phyloP scores from a whole-genome alignment of 2,329 filamentous ascomycete species.

The Trichoderma harzianum region DNA sequence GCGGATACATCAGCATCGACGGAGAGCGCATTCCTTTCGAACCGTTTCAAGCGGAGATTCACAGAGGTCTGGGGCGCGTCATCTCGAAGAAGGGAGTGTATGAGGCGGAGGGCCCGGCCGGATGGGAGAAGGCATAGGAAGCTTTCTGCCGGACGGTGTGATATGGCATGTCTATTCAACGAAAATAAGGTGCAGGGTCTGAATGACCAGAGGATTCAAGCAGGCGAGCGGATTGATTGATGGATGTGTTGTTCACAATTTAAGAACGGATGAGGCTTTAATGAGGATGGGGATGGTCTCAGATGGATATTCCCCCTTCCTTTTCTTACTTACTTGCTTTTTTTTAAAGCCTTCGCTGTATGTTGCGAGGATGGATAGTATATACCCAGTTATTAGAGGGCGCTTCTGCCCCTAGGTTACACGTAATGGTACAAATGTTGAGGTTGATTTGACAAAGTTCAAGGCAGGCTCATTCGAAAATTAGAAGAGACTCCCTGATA shows the following conservation, averaged over 20 bases:
- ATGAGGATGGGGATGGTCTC: background rate
- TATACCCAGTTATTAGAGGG: conserved; percentile 9
- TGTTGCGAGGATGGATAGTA: conserved; percentile 12
- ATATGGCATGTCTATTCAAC: background rate
- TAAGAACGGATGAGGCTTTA: background rate
- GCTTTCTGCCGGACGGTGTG: background rate
- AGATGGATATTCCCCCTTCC: background rate
- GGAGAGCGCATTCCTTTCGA: conserved; percentile 84
- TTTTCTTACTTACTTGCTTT: background rate
- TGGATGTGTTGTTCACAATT: background rate
- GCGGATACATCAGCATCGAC: conserved; percentile 90
- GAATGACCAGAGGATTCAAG: background rate
- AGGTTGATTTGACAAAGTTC: background rate
- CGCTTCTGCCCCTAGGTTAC: background rate
- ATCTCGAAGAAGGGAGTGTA: conserved; percentile 73
- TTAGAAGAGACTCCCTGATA: rapidly evolving
- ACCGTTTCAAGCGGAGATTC: conserved; percentile 87
- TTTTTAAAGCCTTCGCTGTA: background rate
- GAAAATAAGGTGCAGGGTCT: background rate
- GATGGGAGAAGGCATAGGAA: conserved; percentile 43
- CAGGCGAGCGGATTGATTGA: background rate
- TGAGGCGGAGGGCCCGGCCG: conserved; percentile 57
- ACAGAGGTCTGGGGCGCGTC: conserved; percentile 78
- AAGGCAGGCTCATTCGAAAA: background rate
- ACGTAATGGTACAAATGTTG: background rate